Conservation (phyloP, 306 rosid genomes). For the Cucumis hystrix region DNA sequence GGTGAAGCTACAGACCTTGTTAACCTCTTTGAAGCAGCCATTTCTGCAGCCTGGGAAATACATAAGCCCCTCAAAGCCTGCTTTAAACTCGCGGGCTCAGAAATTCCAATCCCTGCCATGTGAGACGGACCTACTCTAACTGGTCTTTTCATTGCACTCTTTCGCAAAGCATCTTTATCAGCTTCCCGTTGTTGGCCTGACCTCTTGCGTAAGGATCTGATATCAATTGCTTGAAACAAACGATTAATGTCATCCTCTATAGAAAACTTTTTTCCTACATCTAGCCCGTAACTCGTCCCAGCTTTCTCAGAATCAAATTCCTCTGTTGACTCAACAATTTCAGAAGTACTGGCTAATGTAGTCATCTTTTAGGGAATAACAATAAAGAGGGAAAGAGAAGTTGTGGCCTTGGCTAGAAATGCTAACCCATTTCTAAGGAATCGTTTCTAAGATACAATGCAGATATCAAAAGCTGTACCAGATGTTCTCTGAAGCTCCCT, state of each 20-base stretch:
- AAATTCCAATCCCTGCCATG: conserved; percentile 81
- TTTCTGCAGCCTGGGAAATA: conserved; percentile 95
- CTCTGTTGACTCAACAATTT: conserved; percentile 69
- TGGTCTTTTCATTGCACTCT: conserved; percentile 89
- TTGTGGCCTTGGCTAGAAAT: conserved; percentile 4
- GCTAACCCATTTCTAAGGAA: conserved; percentile 44
- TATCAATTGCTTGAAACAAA: conserved; percentile 78
- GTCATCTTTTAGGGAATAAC: conserved; percentile 36
- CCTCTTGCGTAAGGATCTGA: conserved; percentile 44
- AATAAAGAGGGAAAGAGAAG: conserved; percentile 9
- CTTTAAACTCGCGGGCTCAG: conserved; percentile 89
- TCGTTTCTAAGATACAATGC: conserved; percentile 17
- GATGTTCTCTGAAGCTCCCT: conserved; percentile 20
- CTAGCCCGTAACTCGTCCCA: conserved; percentile 28
- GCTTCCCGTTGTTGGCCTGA: conserved; percentile 24
- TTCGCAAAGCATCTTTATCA: conserved; percentile 33
- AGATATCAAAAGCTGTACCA: conserved; percentile 10
- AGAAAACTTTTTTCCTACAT: conserved; percentile 48
- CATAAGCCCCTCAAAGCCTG: conserved; percentile 97
- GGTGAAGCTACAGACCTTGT: conserved; percentile 63
- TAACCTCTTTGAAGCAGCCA: conserved; percentile 87
- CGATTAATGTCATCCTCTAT: conserved; percentile 84
- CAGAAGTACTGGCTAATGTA: conserved; percentile 31
- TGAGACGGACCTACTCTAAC: conserved; percentile 58
- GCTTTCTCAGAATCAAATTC: conserved; percentile 39